These are phyloP conservation scores for Lepiota subincarnata DNA, from an alignment of 768 basidiomycete species.

Conservation along the genomic window DNA sequence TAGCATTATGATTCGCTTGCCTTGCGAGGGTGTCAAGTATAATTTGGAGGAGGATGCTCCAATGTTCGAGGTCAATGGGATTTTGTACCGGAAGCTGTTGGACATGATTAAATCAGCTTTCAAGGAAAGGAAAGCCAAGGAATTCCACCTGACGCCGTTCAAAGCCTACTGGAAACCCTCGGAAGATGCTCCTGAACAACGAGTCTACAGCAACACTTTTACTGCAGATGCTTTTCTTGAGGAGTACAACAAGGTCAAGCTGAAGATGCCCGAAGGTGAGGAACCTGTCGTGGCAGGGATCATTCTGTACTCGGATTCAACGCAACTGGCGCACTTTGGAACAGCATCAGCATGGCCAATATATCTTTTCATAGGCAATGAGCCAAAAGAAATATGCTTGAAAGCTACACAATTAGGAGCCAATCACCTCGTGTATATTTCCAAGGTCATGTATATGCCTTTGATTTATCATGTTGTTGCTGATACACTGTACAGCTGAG, in stretches of 20 bases:
- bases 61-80: slow-evolving; percentile 15
- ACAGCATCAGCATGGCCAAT: slow-evolving; percentile 29
- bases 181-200: slow-evolving; percentile 6
- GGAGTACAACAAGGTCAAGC: slow-evolving; percentile 10
- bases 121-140: slow-evolving; percentile 10
- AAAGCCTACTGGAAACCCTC: slow-evolving; percentile 11
- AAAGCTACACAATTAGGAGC: slow-evolving; percentile 22
- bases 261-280: background rate
- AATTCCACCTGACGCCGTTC: slow-evolving; percentile 16
- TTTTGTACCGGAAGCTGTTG: slow-evolving; percentile 10
- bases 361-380: slow-evolving; percentile 30
- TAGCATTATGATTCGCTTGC: slow-evolving; percentile 23
- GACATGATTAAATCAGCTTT: slow-evolving; percentile 13
- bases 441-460: slow-evolving; percentile 24
- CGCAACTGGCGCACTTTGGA: slow-evolving; percentile 30
- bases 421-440: slow-evolving; percentile 39
- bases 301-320: slow-evolving; percentile 30
- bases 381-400: slow-evolving; percentile 32
- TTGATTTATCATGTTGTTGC: too few species aligned
- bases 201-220: slow-evolving; percentile 18
- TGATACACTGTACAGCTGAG: too few species aligned
- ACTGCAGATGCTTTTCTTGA: slow-evolving; percentile 17
- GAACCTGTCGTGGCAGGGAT: slow-evolving; percentile 19
- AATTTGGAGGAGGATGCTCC: slow-evolving; percentile 16
- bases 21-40: slow-evolving; percentile 15